Percentiles rank a stretch among this genome's conserved stretches.
phyloP scores from a whole-genome alignment of 1,139 yeast species.

The Candida sp. region DNA sequence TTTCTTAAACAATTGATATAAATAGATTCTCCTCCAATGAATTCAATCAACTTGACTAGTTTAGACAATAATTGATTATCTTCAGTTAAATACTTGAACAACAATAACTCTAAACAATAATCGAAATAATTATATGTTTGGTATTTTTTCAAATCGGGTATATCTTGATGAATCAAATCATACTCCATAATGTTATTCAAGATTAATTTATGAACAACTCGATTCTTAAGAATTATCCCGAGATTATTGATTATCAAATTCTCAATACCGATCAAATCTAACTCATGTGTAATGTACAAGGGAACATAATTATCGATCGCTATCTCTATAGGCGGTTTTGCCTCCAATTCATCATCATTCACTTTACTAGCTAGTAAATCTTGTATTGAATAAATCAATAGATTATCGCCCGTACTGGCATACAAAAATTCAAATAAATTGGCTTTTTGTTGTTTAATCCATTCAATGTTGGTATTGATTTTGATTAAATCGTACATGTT shows the following conservation, averaged over 20 bases:
- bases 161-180: conserved; percentile 25
- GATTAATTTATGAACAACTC: conserved; percentile 28
- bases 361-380: conserved; percentile 23
- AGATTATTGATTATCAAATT: conserved; percentile 18
- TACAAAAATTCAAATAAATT: conserved; percentile 18
- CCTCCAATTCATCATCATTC: conserved; percentile 12
- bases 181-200: conserved; percentile 38
- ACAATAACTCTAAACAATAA: conserved; percentile 38
- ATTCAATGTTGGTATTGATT: conserved; percentile 28
- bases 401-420: conserved; percentile 25
- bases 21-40: conserved; percentile 24
- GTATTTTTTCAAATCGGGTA: conserved; percentile 20
- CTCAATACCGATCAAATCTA: conserved; percentile 35
- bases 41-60: conserved; percentile 28
- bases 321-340: conserved; percentile 21
- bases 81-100: conserved; percentile 32
- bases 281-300: conserved; percentile 15
- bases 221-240: conserved; percentile 20
- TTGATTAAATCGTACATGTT: conserved; percentile 38
- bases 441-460: conserved; percentile 25
- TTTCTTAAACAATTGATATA: conserved; percentile 43
- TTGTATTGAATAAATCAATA: conserved; percentile 27
- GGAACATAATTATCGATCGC: conserved; percentile 29
- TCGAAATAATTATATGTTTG: conserved; percentile 26
- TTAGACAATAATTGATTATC: conserved; percentile 15